Percentiles rank a stretch among this genome's conserved stretches.
These are phyloP conservation scores for Phaseolus coccineus DNA, from an alignment of 331 rosid species.

Conservation along the genomic window DNA sequence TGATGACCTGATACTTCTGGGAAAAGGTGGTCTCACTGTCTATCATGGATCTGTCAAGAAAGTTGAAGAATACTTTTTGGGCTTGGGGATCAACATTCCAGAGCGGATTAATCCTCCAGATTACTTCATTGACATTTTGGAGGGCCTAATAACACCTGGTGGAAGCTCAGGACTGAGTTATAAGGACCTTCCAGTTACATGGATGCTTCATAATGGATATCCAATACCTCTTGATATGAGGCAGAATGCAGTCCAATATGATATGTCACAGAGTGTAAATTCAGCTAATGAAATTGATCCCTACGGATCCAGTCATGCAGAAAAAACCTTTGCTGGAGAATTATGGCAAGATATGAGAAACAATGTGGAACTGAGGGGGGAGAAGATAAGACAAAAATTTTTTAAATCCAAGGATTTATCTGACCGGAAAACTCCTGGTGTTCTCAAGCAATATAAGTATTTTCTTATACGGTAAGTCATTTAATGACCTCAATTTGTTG, in stretches of 20 bases:
- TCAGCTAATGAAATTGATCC: constrained; percentile 47
- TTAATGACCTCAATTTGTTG: constrained; percentile 9
- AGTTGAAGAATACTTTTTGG: constrained; percentile 84
- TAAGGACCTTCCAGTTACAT: constrained; percentile 80
- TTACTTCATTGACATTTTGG: constrained; percentile 89
- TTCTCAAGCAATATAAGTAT: constrained; percentile 77
- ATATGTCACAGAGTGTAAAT: constrained; percentile 47
- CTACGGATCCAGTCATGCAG: constrained; percentile 44
- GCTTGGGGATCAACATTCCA: constrained; percentile 80
- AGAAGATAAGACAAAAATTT: constrained; percentile 70
- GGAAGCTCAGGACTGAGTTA: constrained; percentile 62
- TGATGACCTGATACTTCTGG: constrained; percentile 93
- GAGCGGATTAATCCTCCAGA: constrained; percentile 97
- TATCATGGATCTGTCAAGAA: constrained; percentile 87
- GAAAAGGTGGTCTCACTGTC: constrained; percentile 96
- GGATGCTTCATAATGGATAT: constrained; percentile 91
- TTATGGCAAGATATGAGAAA: constrained; percentile 84
- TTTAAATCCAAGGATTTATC: constrained; percentile 83
- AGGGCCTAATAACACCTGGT: constrained; percentile 69
- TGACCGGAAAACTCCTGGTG: constrained; percentile 74
- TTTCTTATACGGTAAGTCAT: constrained; percentile 78
- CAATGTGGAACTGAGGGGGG: constrained; percentile 66
- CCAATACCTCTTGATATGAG: constrained; percentile 82
- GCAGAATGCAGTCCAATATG: constrained; percentile 50
- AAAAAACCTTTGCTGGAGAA: constrained; percentile 80